Conservation (phyloP, 768 basidiomycete species). For the Tubosaeta sp. region DNA sequence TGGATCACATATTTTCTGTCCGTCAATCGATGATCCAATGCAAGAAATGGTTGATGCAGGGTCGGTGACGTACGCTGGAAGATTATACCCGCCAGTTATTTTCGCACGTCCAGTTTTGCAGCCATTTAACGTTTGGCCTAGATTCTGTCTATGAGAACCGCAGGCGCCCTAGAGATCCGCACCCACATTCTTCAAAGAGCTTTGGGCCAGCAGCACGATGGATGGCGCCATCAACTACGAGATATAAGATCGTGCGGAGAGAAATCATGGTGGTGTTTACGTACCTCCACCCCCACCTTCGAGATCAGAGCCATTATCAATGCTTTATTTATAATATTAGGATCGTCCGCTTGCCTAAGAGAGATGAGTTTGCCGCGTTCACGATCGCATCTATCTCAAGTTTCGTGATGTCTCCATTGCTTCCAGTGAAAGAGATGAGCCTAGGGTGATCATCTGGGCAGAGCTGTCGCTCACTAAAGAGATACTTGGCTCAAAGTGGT, state of each 20-base stretch:
- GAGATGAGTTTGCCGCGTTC: conserved; percentile 73
- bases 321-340: no score
- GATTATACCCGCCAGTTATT: conserved; percentile 70
- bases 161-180: background rate
- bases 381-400: conserved; percentile 72
- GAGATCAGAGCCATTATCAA: background rate
- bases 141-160: conserved; percentile 35
- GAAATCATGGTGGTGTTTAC: conserved; percentile 11
- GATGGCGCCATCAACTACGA: conserved; percentile 76
- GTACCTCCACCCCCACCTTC: conserved; percentile 78
- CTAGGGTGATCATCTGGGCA: background rate
- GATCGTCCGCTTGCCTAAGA: no score
- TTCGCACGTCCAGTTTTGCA: conserved; percentile 73
- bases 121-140: conserved; percentile 64
- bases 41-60: background rate
- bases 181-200: conserved; percentile 66
- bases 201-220: conserved; percentile 68
- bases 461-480: conserved; percentile 50
- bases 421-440: conserved; percentile 23
- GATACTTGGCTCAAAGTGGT: conserved; percentile 53
- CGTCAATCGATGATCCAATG: background rate
- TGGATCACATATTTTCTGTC: conserved; percentile 70
- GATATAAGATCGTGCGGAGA: background rate
- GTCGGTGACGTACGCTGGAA: conserved; percentile 62
- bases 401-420: conserved; percentile 77